A percentile compares a stretch with the other conserved stretches of the same genome.
Evolutionary conservation across 352 stramenopile species (phyloP).

Genomic region (Vaucheria bursata): DNA sequence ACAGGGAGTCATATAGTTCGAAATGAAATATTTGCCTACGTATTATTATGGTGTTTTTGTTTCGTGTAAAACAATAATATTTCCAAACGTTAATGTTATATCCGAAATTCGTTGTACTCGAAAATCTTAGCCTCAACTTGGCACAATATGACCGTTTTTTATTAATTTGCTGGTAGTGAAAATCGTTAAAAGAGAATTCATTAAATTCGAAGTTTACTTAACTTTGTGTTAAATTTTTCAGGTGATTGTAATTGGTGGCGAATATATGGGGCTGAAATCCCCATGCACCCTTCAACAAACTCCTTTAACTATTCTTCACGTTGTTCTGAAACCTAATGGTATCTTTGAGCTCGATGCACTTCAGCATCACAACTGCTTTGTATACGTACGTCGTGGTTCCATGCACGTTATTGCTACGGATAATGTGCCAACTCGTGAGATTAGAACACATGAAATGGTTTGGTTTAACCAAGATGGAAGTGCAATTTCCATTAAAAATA

Average conservation of each 20-base stretch:
- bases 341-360: constrained; percentile 21
- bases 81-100: too few relatives aligned
- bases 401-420: constrained; percentile 7
- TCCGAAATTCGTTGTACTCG: too few relatives aligned
- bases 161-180: too few relatives aligned
- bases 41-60: too few relatives aligned
- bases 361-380: constrained; percentile 16
- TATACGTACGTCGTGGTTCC: constrained; percentile 25
- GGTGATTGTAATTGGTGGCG: constrained; percentile 19
- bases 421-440: too few relatives aligned
- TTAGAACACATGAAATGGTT: constrained; percentile 8
- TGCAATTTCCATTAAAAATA: constrained; percentile 26
- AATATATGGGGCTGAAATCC: constrained; percentile 3
- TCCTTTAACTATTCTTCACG: constrained; percentile 35
- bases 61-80: too few relatives aligned
- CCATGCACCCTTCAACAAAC: neutral
- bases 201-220: too few relatives aligned
- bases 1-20: too few relatives aligned
- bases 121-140: too few relatives aligned
- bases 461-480: constrained; percentile 14
- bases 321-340: constrained; percentile 23
- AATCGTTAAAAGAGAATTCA: too few relatives aligned
- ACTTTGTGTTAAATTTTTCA: neutral
- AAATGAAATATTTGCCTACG: too few relatives aligned
- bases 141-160: too few relatives aligned